Evolutionary conservation across 805 yeast species (phyloP), one percentile per base, ranked within the genome.

Genomic region (Saccharomyces paradoxus): DNA sequence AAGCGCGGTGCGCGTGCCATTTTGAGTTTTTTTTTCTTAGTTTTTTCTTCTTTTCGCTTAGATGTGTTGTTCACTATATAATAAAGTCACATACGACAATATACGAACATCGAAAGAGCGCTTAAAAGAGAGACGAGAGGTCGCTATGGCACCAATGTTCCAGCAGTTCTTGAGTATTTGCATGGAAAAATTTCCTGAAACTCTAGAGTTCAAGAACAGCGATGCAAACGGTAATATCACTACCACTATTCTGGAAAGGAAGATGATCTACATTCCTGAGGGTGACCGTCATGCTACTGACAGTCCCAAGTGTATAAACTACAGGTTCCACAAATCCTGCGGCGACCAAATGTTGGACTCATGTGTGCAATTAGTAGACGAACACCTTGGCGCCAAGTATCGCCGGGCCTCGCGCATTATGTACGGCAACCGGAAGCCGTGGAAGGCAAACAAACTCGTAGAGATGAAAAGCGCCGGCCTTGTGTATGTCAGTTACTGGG

Each of bases 401-500:
- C 30, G 46, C n/a, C 51, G 50, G 14, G 57, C 56, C 24, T 57
- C 60, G 26, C 41, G 53, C 14, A 51, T 44, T 13, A 55, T 66
- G 12, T 65, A 66, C 57, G 60, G 58, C 21, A 64, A 62, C 50
- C 30, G 51, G 26, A 29, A 50, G 14, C 46, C 58, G 2, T 69
- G 72, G 72, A 56, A 59, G 30, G 53, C 29, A 3, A 60, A 63
- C 56, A 69, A 69, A 52, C 44, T 59, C 49, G 55, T 55, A 2
- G 72, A 69, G 49, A 69, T 69, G 72, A 52, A 52, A 17, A 58
- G 63, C 14, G 49, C 53, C 4, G 65, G 63, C 2, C 57, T 69
- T 12, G 57, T 67, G 4, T 67, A 69, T 56, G 62, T 69, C 12
- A 55, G 57, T 26, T 66, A 67, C 60, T 51, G 56, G 47, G 48